Evolutionary conservation across 371 early-diverging fungal genomes (phyloP), one percentile per base, ranked within the genome.

Genomic region (Funneliformis caledonium): DNA sequence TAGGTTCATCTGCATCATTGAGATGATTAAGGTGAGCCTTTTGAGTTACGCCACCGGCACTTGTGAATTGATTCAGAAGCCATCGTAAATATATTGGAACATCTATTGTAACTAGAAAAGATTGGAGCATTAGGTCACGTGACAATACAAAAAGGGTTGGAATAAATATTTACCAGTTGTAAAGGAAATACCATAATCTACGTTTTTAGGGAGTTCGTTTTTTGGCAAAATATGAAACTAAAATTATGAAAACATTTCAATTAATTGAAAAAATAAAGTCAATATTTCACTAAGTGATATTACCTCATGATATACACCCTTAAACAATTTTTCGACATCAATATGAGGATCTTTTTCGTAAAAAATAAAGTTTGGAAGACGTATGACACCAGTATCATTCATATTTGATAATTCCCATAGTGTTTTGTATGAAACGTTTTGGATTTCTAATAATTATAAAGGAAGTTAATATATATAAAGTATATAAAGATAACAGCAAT

Each of bases 51-150:
- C 94, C 95, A 16, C 94, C 94, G 0, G 82, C 80, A 6, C 75
- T 42, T 61, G 82, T 81, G 80, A 94, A 91, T 74, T 89, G 85
- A 37, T 82, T 79, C 10, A 84, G 74, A 19, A 95, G 86, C 92
- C 92, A 95, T 37, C 80, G 61, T 19, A 95, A 78, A 83, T 95
- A 95, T 56, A 89, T 86, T 0, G 88, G 89, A 2, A 89, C 85
- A 80, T 92, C 91, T 59, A 93, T 85, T 31, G 88, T 80, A 4
- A 87, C 90, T 88, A 61, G 68, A 60, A 37, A 56, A n/a, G 16
- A 11, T 47, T 31, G 60, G 16, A 26, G 11, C 42, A 64, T 11
- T 50, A 22, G 82, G 45, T 61, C 37, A 65, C 9, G 22, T 75
- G n/a, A 69, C 19, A 43, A 42, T 19, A 47, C 31, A 47, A 19